phyloP scores from a whole-genome alignment of 176 grass and related monocot species.

The Guadua angustifolia region DNA sequence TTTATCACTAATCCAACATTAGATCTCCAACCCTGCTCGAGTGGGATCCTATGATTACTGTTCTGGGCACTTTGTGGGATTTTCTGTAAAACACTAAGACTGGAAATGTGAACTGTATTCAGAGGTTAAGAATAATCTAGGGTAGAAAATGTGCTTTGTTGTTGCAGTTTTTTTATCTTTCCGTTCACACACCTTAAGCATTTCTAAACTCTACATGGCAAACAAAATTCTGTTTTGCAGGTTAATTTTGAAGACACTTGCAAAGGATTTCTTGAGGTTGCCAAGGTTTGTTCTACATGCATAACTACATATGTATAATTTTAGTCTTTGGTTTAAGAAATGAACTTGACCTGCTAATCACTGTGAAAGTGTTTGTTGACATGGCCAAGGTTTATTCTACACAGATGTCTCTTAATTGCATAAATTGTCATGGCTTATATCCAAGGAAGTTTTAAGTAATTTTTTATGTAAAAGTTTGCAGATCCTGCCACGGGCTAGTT shows the following conservation, averaged over 20 bases:
- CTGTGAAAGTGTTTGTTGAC: constrained; percentile 24
- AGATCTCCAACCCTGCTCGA: no score
- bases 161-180: constrained; percentile 22
- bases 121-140: constrained; percentile 13
- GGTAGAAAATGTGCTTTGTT: constrained; percentile 30
- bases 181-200: constrained; percentile 3
- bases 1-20: no score
- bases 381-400: constrained; percentile 9
- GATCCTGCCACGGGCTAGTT: neutral
- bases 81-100: constrained; percentile 9
- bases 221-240: constrained; percentile 57
- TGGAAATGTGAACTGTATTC: constrained; percentile 6
- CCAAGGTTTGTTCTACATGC: constrained; percentile 79
- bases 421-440: neutral
- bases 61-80: constrained; percentile 16
- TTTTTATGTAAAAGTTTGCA: constrained; percentile 4
- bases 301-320: constrained; percentile 36
- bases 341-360: constrained; percentile 23
- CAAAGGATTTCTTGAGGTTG: constrained; percentile 99
- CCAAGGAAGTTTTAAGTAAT: constrained; percentile 1
- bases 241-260: constrained; percentile 99
- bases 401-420: neutral
- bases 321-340: constrained; percentile 42
- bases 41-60: no score
- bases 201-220: constrained; percentile 33